A percentile compares a stretch with the other conserved stretches of the same genome.
Conservation (phyloP, 805 yeast genomes). For the Wickerhamiella allomyrinae region DNA sequence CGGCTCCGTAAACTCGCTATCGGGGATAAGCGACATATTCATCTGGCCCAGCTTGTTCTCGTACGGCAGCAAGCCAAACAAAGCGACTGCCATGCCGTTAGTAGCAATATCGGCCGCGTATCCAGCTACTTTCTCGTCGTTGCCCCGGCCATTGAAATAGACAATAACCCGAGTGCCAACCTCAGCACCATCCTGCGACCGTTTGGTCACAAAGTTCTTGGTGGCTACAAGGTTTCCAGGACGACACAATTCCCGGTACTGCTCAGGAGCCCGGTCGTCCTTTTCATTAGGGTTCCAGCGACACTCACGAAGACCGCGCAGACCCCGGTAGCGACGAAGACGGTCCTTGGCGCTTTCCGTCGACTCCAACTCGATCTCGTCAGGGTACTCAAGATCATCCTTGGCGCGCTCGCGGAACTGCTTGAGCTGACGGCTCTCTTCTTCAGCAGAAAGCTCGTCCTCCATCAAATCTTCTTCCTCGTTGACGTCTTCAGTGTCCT, state of each 20-base stretch:
- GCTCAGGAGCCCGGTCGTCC: slow-evolving; percentile 61
- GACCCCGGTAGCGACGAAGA: slow-evolving; percentile 69
- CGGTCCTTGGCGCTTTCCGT: slow-evolving; percentile 61
- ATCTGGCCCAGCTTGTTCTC: slow-evolving; percentile 79
- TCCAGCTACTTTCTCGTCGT: neutral
- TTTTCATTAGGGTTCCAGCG: slow-evolving; percentile 79
- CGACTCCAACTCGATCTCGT: slow-evolving; percentile 80
- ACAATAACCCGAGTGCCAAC: slow-evolving; percentile 57
- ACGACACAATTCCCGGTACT: slow-evolving; percentile 63
- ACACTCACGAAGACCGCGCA: slow-evolving; percentile 65
- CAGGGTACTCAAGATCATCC: slow-evolving; percentile 89
- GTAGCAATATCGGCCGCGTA: neutral
- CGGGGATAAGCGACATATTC: slow-evolving; percentile 66
- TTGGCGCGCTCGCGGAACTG: slow-evolving; percentile 53
- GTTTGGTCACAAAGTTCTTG: slow-evolving; percentile 51
- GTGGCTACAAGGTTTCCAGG: slow-evolving; percentile 67
- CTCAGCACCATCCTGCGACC: slow-evolving; percentile 24
- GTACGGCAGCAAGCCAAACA: slow-evolving; percentile 65
- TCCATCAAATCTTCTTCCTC: slow-evolving; percentile 16
- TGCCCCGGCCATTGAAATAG: slow-evolving; percentile 26
- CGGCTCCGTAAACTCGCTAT: slow-evolving; percentile 84
- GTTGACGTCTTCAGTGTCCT: slow-evolving; percentile 15
- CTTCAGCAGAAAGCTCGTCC: slow-evolving; percentile 65
- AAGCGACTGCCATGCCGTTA: slow-evolving; percentile 26
- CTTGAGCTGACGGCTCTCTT: slow-evolving; percentile 63